Conservation (phyloP, 495 filamentous ascomycete species). For the Pseudoneurospora amorphoporcata region DNA sequence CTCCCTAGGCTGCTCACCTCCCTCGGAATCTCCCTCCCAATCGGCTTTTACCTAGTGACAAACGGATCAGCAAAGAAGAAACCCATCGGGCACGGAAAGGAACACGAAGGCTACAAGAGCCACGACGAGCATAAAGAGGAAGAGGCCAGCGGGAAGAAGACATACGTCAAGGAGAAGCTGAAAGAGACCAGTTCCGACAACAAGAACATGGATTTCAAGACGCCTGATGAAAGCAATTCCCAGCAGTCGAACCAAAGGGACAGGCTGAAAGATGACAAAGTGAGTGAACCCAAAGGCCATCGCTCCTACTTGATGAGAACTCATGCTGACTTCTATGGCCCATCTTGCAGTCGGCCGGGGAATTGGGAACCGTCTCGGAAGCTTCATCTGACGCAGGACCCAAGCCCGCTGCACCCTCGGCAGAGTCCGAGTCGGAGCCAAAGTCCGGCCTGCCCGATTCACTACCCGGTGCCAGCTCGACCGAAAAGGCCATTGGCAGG, state of each 20-base stretch:
- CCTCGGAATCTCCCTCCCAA: constrained; percentile 9
- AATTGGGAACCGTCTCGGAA: background rate
- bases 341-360: background rate
- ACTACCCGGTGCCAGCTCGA: background rate
- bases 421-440: background rate
- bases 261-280: background rate
- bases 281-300: background rate
- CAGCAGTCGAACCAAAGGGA: background rate
- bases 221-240: background rate
- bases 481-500: background rate
- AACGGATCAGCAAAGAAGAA: background rate
- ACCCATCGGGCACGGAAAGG: background rate
- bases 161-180: background rate
- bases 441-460: background rate
- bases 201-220: background rate
- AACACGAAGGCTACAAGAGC: background rate
- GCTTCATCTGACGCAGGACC: background rate
- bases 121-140: background rate
- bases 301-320: background rate
- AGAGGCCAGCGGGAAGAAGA: constrained; percentile 23
- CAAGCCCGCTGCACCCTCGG: background rate
- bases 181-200: background rate
- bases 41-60: constrained; percentile 2
- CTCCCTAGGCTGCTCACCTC: constrained; percentile 10
- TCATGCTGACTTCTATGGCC: background rate